A percentile compares a stretch with the other conserved stretches of the same genome.
Conservation (phyloP, 768 basidiomycete genomes). For the Collybia sp. region DNA sequence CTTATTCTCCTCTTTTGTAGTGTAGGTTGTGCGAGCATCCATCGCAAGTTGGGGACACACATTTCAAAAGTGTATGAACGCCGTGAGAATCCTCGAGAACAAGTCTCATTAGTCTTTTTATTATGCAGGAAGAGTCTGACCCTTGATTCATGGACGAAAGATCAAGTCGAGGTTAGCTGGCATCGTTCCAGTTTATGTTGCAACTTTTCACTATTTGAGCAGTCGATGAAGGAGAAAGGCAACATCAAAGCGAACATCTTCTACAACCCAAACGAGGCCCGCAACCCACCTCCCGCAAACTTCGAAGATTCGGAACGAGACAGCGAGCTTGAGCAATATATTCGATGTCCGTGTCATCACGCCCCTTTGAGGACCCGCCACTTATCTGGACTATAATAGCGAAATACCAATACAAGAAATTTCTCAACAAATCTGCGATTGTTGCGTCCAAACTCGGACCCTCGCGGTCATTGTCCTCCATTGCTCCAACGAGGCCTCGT, state of each 20-base stretch:
- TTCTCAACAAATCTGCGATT: constrained; percentile 44
- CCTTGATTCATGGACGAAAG: constrained; percentile 82
- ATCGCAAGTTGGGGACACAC: constrained; percentile 93
- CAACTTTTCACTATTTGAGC: constrained; percentile 2
- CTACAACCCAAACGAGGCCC: constrained; percentile 80
- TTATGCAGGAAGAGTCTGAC: constrained; percentile 78
- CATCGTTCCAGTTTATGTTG: constrained; percentile 6
- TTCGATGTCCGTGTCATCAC: constrained; percentile 56
- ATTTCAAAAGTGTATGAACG: constrained; percentile 82
- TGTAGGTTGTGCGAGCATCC: constrained; percentile 84
- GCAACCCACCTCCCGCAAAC: constrained; percentile 79
- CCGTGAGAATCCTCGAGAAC: not conserved
- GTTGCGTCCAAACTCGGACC: constrained; percentile 44
- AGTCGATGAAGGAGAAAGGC: constrained; percentile 80
- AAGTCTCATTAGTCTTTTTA: constrained; percentile 1
- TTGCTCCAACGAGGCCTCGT: constrained; percentile 14
- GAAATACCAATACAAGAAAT: constrained; percentile 77
- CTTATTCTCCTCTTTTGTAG: constrained; percentile 30
- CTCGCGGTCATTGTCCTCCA: constrained; percentile 30
- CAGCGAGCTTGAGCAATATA: constrained; percentile 87
- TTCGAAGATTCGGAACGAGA: constrained; percentile 77
- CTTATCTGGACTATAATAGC: constrained; percentile 32
- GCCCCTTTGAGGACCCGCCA: too few relatives aligned
- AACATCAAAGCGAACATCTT: constrained; percentile 76
- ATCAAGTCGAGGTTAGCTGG: constrained; percentile 75